phyloP scores from a whole-genome alignment of 192 early-diverging fungal genomes.

The Backusella parvicylindrica region DNA sequence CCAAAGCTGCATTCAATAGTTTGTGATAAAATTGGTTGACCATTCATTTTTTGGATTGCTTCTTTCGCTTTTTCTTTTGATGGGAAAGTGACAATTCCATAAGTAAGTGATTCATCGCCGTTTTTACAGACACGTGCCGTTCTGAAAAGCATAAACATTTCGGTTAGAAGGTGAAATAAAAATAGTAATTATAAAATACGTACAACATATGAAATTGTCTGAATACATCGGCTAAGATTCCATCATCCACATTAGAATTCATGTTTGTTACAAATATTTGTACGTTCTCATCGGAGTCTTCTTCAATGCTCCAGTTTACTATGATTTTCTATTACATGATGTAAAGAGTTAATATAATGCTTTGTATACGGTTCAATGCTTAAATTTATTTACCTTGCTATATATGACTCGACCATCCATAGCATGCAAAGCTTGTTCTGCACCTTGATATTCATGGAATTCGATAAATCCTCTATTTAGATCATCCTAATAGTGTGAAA shows the following conservation, averaged over 20 bases:
- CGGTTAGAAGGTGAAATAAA: not conserved
- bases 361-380: not conserved
- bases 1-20: conserved; percentile 89
- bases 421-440: conserved; percentile 64
- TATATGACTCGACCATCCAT: conserved; percentile 69
- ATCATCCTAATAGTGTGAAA: not conserved
- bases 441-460: conserved; percentile 66
- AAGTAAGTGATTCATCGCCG: conserved; percentile 72
- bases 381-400: conserved; percentile 42
- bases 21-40: conserved; percentile 75
- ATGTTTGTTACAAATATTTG: conserved; percentile 9
- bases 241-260: not conserved
- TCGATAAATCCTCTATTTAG: conserved; percentile 87
- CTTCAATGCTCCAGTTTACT: conserved; percentile 15
- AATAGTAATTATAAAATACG: not conserved
- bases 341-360: not conserved
- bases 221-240: not conserved
- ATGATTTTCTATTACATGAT: conserved; percentile 18
- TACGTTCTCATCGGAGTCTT: not conserved
- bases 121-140: conserved; percentile 91
- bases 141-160: not conserved
- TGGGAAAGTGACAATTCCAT: conserved; percentile 83
- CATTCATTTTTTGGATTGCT: conserved; percentile 83
- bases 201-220: conserved; percentile 4
- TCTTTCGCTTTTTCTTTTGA: conserved; percentile 78